Conservation (phyloP, 129 eudicot genomes). For the Flaveria trinervia region DNA sequence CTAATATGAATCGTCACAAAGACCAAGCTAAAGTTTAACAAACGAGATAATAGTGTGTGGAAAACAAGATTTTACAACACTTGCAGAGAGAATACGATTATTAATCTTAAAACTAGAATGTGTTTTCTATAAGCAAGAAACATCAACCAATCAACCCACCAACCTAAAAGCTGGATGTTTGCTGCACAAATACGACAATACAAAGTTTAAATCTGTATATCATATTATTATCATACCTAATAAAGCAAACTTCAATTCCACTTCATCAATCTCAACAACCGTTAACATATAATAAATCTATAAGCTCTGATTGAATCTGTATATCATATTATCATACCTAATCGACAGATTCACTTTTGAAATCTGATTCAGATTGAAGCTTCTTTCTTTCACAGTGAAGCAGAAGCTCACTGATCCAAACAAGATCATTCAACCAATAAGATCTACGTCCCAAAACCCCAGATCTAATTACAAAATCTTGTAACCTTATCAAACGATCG, state of each 20-base stretch:
- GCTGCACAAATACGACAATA: conserved; percentile 17
- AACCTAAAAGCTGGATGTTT: conserved; percentile 14
- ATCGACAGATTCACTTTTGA: conserved; percentile 26
- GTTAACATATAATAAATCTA: not conserved
- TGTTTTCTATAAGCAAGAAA: conserved; percentile 6
- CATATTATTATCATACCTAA: no score
- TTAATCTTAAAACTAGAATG: conserved; percentile 3
- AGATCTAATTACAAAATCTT: conserved; percentile 8
- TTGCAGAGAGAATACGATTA: not conserved
- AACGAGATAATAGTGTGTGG: not conserved
- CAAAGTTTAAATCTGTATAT: not conserved
- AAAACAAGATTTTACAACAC: not conserved
- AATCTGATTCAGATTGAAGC: conserved; percentile 19
- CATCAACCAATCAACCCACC: conserved; percentile 18
- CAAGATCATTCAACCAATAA: conserved; percentile 23
- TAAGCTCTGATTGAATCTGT: not conserved
- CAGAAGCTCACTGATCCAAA: conserved; percentile 31
- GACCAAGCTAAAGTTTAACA: not conserved
- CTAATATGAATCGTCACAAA: not conserved
- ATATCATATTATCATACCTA: conserved; percentile 9
- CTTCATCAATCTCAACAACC: conserved; percentile 10
- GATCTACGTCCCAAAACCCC: not conserved
- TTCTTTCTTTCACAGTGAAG: conserved; percentile 28
- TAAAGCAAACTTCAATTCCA: conserved; percentile 5
- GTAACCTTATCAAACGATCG: no score